phyloP scores from a whole-genome alignment of 371 early-diverging fungal species.

The Zychaea mexicana region DNA sequence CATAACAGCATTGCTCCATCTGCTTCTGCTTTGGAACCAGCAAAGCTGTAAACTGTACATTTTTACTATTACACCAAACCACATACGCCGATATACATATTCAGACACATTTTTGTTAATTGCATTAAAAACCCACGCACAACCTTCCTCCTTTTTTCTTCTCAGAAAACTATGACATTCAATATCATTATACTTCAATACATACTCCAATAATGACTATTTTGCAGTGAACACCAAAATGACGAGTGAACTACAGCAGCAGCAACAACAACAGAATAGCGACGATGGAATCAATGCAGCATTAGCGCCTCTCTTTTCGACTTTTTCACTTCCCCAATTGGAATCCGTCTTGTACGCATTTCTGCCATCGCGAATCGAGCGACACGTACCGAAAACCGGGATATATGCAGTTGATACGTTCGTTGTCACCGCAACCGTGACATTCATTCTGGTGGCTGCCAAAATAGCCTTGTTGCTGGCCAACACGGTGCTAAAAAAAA shows the following conservation, averaged over 20 bases:
- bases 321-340: slow-evolving; percentile 31
- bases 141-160: background rate
- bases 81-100: background rate
- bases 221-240: background rate
- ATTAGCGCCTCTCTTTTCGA: slow-evolving; percentile 19
- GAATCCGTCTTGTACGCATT: slow-evolving; percentile 35
- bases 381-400: slow-evolving; percentile 25
- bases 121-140: background rate
- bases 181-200: background rate
- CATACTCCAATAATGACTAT: background rate
- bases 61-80: background rate
- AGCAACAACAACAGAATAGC: slow-evolving; percentile 5
- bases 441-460: slow-evolving; percentile 24
- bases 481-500: background rate
- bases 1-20: background rate
- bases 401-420: slow-evolving; percentile 40
- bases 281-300: slow-evolving; percentile 12
- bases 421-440: slow-evolving; percentile 28
- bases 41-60: slow-evolving; percentile 4
- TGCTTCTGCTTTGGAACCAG: slow-evolving; percentile 6
- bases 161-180: background rate
- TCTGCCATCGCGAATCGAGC: slow-evolving; percentile 25
- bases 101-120: background rate
- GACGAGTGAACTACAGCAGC: slow-evolving; percentile 17
- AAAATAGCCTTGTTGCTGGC: slow-evolving; percentile 15